These are phyloP conservation scores for Peniophora sp. DNA, from an alignment of 1,284 basidiomycete genomes.

Conservation along the genomic window DNA sequence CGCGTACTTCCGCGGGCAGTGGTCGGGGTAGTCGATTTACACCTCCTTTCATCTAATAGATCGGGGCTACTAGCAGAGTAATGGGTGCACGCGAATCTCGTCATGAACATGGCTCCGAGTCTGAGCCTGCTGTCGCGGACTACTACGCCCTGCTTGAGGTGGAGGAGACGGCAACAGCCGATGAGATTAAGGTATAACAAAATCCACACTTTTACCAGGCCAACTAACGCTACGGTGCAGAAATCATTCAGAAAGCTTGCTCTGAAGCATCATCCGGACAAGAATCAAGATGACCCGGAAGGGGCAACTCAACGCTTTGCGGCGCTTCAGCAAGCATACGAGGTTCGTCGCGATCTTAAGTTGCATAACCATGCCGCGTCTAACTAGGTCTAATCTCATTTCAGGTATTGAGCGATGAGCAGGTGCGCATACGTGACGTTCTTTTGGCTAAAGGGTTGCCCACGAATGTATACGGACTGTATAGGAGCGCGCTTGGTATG, in stretches of 20 bases:
- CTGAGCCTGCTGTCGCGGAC: slow-evolving; percentile 30
- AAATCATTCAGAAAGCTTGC: slow-evolving; percentile 79
- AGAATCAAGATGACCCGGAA: slow-evolving; percentile 78
- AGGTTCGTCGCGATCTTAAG: slow-evolving; percentile 4
- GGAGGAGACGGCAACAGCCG: slow-evolving; percentile 72
- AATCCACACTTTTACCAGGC: background rate
- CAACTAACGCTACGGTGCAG: slow-evolving; percentile 28
- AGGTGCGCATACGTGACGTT: slow-evolving; percentile 39
- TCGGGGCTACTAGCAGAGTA: too few relatives aligned
- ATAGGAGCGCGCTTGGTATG: slow-evolving; percentile 97
- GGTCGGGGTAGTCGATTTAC: too few relatives aligned
- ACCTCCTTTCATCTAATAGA: too few relatives aligned
- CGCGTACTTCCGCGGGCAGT: too few relatives aligned
- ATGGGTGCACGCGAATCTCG: background rate
- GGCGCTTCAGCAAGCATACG: slow-evolving; percentile 63
- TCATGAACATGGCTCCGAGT: background rate
- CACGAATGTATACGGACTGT: slow-evolving; percentile 1
- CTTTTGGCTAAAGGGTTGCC: background rate
- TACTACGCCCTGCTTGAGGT: slow-evolving; percentile 81
- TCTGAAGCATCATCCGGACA: slow-evolving; percentile 84
- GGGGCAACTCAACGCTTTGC: slow-evolving; percentile 87
- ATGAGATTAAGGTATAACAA: slow-evolving; percentile 75
- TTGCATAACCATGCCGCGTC: background rate
- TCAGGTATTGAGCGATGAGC: slow-evolving; percentile 87
- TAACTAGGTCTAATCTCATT: background rate